Evolutionary conservation across 2,329 filamentous ascomycete genomes (phyloP).

Genomic region (Rutstroemia sp.): DNA sequence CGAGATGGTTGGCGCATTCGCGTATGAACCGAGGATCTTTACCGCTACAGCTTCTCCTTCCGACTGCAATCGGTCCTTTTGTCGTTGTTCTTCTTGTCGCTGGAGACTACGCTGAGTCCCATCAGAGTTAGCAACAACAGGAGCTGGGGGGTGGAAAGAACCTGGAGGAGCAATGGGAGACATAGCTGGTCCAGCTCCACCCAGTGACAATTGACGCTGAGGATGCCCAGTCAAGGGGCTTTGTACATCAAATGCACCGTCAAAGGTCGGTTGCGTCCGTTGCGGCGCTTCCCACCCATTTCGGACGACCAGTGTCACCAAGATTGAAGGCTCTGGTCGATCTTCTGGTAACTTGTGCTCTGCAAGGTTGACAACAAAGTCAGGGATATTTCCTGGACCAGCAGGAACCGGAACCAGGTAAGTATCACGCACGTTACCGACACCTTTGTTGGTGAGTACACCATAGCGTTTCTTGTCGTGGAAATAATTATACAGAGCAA

Average conservation of each 20-base stretch:
- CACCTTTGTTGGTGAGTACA: conserved; percentile 70
- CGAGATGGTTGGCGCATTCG: conserved; percentile 56
- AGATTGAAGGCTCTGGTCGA: conserved; percentile 66
- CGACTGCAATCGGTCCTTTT: conserved; percentile 31
- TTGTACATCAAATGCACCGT: conserved; percentile 19
- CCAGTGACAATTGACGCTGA: conserved; percentile 40
- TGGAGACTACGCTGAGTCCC: conserved; percentile 29
- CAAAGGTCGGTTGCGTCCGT: conserved; percentile 9
- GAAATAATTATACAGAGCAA: conserved; percentile 83
- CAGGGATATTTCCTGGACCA: conserved; percentile 64
- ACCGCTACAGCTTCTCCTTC: conserved; percentile 50
- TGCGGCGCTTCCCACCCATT: conserved; percentile 38
- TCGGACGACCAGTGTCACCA: conserved; percentile 80
- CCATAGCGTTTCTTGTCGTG: conserved; percentile 74
- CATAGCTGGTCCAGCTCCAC: conserved; percentile 41
- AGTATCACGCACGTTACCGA: conserved; percentile 75
- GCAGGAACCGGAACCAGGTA: conserved; percentile 83
- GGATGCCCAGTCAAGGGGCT: conserved; percentile 31
- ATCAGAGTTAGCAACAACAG: conserved; percentile 15
- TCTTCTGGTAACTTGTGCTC: conserved; percentile 71
- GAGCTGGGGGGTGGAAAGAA: conserved; percentile 15
- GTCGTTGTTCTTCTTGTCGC: conserved; percentile 34
- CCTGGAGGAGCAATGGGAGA: conserved; percentile 43
- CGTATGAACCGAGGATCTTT: conserved; percentile 55
- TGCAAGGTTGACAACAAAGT: conserved; percentile 83